Conservation (phyloP, 2,329 filamentous ascomycete species). For the Ilyonectria mors-panacis region DNA sequence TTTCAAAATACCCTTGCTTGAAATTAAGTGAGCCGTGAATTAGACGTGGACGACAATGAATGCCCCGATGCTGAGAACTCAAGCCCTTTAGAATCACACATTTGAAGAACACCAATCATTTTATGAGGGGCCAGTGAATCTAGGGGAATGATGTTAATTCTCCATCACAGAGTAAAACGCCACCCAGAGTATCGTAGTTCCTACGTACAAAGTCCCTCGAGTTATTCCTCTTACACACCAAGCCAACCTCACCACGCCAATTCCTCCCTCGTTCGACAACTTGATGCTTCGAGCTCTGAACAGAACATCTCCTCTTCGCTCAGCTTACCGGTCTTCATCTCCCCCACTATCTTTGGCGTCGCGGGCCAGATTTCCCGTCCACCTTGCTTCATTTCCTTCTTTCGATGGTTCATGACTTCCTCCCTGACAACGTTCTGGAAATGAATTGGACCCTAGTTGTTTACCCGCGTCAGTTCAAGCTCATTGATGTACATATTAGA, state of each 20-base stretch:
- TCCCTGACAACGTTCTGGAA: slow-evolving; percentile 65
- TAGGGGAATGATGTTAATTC: not conserved
- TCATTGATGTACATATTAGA: no score
- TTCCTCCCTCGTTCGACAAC: slow-evolving; percentile 30
- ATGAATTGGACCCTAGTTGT: slow-evolving; percentile 64
- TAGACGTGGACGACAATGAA: no score
- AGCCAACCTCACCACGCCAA: slow-evolving; percentile 32
- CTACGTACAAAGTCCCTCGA: not conserved
- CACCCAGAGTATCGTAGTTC: not conserved
- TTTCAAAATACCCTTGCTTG: not conserved
- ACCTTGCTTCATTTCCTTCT: slow-evolving; percentile 58
- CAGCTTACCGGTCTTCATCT: slow-evolving; percentile 46
- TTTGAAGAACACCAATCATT: no score
- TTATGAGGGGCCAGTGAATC: not conserved
- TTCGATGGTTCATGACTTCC: slow-evolving; percentile 60
- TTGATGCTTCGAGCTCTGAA: slow-evolving; percentile 39
- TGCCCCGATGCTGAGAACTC: no score
- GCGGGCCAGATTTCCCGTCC: slow-evolving; percentile 65
- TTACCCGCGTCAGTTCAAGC: not conserved
- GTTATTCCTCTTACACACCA: not conserved
- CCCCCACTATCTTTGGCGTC: slow-evolving; percentile 29
- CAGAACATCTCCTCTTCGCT: slow-evolving; percentile 48
- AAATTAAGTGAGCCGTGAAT: no score
- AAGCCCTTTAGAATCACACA: no score
- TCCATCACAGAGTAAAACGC: not conserved